Percentiles rank a stretch among this genome's conserved stretches.
Conservation (phyloP, 495 filamentous ascomycete genomes). For the Penicilliopsis zonata region DNA sequence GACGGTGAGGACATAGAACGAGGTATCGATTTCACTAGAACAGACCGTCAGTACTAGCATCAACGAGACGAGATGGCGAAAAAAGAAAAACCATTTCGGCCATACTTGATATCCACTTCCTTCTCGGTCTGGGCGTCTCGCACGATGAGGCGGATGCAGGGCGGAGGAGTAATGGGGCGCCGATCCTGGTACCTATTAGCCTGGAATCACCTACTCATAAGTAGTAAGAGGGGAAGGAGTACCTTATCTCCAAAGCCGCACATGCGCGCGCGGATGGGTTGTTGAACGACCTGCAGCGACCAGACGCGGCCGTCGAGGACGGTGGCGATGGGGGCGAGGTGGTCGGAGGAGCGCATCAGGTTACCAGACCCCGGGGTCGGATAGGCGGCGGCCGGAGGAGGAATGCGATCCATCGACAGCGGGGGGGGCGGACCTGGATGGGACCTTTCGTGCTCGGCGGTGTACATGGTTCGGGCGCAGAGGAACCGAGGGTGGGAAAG, state of each 20-base stretch:
- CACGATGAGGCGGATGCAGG: constrained; percentile 78
- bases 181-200: constrained; percentile 75
- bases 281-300: constrained; percentile 78
- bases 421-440: constrained; percentile 27
- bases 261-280: constrained; percentile 91
- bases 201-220: constrained; percentile 9
- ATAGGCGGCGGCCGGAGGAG: constrained; percentile 28
- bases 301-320: constrained; percentile 36
- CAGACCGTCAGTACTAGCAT: background rate
- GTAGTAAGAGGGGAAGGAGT: constrained; percentile 6
- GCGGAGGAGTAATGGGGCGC: constrained; percentile 89
- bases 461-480: constrained; percentile 27
- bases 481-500: constrained; percentile 19
- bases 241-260: constrained; percentile 99
- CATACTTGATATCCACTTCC: constrained; percentile 83
- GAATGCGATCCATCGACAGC: constrained; percentile 37
- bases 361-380: constrained; percentile 23
- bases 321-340: constrained; percentile 26
- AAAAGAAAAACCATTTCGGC: constrained; percentile 3
- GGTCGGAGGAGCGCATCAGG: constrained; percentile 20
- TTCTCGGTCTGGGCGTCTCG: constrained; percentile 68
- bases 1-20: constrained; percentile 85
- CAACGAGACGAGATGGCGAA: background rate
- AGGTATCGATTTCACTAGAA: constrained; percentile 61
- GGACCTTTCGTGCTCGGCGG: constrained; percentile 29